phyloP scores from a whole-genome alignment of 108 stramenopile species.

The Skeletonema tropicum region DNA sequence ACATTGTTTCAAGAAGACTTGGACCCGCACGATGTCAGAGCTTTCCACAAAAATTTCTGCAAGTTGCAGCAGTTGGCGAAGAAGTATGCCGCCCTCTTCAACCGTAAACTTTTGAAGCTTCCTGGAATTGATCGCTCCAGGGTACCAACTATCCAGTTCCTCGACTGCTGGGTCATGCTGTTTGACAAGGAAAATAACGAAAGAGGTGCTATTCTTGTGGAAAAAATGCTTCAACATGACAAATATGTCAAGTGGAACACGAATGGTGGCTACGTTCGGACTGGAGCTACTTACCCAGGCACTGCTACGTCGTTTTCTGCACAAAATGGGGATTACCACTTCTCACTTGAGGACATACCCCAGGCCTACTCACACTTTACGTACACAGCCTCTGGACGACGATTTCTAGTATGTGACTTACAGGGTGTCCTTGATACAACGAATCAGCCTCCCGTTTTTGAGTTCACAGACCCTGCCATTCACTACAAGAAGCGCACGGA shows the following conservation, averaged over 20 bases:
- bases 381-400: slow-evolving; percentile 34
- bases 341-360: slow-evolving; percentile 39
- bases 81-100: slow-evolving; percentile 12
- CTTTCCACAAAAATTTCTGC: slow-evolving; percentile 45
- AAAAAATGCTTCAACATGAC: slow-evolving; percentile 45
- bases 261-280: slow-evolving; percentile 41
- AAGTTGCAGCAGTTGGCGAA: slow-evolving; percentile 34
- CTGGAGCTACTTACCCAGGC: background rate
- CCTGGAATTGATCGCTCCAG: slow-evolving; percentile 16
- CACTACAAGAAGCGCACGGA: slow-evolving; percentile 41
- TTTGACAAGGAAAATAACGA: slow-evolving; percentile 7
- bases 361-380: slow-evolving; percentile 65
- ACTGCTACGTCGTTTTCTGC: background rate
- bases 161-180: slow-evolving; percentile 53
- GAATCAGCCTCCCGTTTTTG: slow-evolving; percentile 28
- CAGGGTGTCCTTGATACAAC: slow-evolving; percentile 47
- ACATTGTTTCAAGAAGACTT: slow-evolving; percentile 44
- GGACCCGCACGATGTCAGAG: background rate
- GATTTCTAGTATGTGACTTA: slow-evolving; percentile 58
- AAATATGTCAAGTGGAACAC: slow-evolving; percentile 53
- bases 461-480: slow-evolving; percentile 60
- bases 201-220: slow-evolving; percentile 35
- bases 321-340: background rate
- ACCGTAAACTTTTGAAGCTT: slow-evolving; percentile 23
- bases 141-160: slow-evolving; percentile 36